Conservation (phyloP, 495 filamentous ascomycete species). For the Aspergillus hancockii region DNA sequence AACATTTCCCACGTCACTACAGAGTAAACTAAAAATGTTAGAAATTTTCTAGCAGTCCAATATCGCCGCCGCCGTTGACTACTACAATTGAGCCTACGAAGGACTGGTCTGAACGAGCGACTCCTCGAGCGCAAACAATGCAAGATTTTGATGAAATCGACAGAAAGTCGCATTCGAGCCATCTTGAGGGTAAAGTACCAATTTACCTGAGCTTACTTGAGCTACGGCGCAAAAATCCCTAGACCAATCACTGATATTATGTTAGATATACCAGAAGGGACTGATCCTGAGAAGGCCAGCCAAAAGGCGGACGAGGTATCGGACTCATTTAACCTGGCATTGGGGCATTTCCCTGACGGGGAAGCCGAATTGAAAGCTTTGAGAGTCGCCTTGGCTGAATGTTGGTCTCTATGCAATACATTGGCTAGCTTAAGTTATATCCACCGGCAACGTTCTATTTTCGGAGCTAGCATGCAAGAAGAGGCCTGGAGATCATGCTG, state of each 20-base stretch:
- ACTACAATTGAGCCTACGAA: constrained; percentile 67
- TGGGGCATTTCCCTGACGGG: constrained; percentile 41
- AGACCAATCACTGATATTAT: constrained; percentile 18
- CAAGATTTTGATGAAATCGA: constrained; percentile 65
- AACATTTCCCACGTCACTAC: neutral
- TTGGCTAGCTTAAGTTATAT: constrained; percentile 81
- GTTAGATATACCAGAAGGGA: constrained; percentile 50
- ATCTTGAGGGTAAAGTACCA: constrained; percentile 64
- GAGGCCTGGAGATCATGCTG: constrained; percentile 93
- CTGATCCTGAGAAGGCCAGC: constrained; percentile 32
- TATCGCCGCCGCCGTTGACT: constrained; percentile 65
- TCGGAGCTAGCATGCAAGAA: constrained; percentile 69
- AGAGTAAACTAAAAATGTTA: constrained; percentile 15
- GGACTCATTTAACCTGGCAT: constrained; percentile 19
- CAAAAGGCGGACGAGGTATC: constrained; percentile 44
- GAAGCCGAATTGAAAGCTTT: constrained; percentile 71
- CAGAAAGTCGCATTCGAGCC: constrained; percentile 51
- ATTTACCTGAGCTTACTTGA: too few relatives aligned
- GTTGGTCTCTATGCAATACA: constrained; percentile 93
- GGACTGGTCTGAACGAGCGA: constrained; percentile 68
- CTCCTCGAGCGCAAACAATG: constrained; percentile 79
- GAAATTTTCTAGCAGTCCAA: constrained; percentile 38
- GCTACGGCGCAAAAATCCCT: neutral
- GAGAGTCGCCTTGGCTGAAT: constrained; percentile 79
- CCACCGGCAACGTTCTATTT: constrained; percentile 73